Evolutionary conservation across 352 stramenopile genomes (phyloP).

Genomic region (Phytophthora citricola): DNA sequence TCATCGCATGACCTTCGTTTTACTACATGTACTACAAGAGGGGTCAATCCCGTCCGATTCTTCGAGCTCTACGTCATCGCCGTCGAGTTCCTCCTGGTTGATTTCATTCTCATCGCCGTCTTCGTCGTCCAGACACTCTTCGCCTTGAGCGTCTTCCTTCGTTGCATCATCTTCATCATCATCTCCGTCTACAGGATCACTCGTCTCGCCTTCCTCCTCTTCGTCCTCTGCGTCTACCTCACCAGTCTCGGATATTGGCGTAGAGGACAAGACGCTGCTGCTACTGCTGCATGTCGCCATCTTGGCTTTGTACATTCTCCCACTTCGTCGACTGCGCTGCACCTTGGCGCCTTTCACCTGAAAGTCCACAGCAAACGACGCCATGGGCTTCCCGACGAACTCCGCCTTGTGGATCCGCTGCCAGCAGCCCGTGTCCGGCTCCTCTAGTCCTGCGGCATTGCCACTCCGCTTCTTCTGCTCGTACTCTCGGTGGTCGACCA

Average conservation of each 20-base stretch:
- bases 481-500: conserved; percentile 85
- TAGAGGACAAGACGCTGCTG: conserved; percentile 1
- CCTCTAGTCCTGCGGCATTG: conserved; percentile 23
- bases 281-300: conserved; percentile 8
- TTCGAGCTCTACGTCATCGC: conserved; percentile 1
- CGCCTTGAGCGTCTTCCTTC: background rate
- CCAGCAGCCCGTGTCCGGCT: conserved; percentile 73
- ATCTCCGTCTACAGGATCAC: background rate
- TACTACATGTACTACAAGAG: background rate
- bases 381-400: conserved; percentile 68
- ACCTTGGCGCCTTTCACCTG: conserved; percentile 69
- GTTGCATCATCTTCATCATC: conserved; percentile 1
- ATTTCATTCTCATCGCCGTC: background rate
- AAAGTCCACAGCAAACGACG: conserved; percentile 74
- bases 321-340: conserved; percentile 31
- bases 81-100: conserved; percentile 6
- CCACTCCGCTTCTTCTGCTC: conserved; percentile 54
- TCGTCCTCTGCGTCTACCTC: background rate
- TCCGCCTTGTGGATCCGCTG: conserved; percentile 67
- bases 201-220: conserved; percentile 1
- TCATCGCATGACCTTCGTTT: background rate
- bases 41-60: conserved; percentile 3
- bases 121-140: background rate
- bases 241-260: background rate
- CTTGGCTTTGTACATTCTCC: conserved; percentile 9